Evolutionary conservation across 129 eudicot species (phyloP).

Genomic region (Lactuca saligna): DNA sequence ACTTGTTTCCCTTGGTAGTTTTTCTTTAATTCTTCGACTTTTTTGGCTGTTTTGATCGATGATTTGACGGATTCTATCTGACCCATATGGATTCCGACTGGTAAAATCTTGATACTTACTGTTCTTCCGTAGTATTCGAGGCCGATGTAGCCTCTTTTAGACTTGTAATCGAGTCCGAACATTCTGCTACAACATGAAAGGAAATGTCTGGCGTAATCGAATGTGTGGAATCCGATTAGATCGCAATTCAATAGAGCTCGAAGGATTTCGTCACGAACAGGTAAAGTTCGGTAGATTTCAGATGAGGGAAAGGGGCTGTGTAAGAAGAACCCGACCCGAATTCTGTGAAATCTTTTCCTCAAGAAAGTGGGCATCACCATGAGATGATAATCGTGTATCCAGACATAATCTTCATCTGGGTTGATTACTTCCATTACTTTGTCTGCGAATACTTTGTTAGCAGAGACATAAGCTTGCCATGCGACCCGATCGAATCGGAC

Average conservation of each 20-base stretch:
- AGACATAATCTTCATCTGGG: slow-evolving; percentile 85
- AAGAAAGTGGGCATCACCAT: slow-evolving; percentile 82
- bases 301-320: slow-evolving; percentile 86
- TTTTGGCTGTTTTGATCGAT: slow-evolving; percentile 37
- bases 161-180: slow-evolving; percentile 85
- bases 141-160: slow-evolving; percentile 87
- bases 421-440: slow-evolving; percentile 78
- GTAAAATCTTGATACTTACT: slow-evolving; percentile 74
- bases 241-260: slow-evolving; percentile 80
- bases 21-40: slow-evolving; percentile 50
- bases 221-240: slow-evolving; percentile 88
- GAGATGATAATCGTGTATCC: slow-evolving; percentile 93
- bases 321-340: slow-evolving; percentile 79
- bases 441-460: slow-evolving; percentile 78
- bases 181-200: slow-evolving; percentile 84
- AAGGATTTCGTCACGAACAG: slow-evolving; percentile 79
- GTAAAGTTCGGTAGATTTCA: slow-evolving; percentile 74
- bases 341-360: slow-evolving; percentile 59
- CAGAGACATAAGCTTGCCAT: slow-evolving; percentile 85
- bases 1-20: slow-evolving; percentile 57
- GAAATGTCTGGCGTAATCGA: slow-evolving; percentile 96
- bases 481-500: slow-evolving; percentile 52
- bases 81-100: slow-evolving; percentile 88
- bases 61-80: slow-evolving; percentile 66
- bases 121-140: slow-evolving; percentile 88